Conservation (phyloP, 2,329 filamentous ascomycete genomes). For the Fusarium mangiferae region DNA sequence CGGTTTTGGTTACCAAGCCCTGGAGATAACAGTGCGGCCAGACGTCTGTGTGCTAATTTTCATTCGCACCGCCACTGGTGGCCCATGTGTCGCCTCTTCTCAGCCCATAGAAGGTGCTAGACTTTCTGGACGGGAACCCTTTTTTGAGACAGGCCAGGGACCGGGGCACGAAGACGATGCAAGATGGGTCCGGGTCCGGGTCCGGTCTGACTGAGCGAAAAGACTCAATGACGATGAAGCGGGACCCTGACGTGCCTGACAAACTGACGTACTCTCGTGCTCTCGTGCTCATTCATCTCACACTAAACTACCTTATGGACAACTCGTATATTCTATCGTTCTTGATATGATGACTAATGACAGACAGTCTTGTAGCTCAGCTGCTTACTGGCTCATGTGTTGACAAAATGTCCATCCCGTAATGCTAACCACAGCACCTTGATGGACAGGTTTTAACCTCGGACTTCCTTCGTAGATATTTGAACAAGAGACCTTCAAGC, state of each 20-base stretch:
- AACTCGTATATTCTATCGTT: not conserved
- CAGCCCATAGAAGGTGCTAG: slow-evolving; percentile 47
- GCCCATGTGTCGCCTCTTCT: slow-evolving; percentile 14
- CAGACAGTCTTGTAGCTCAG: not conserved
- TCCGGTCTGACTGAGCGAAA: slow-evolving; percentile 12
- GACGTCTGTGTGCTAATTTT: slow-evolving; percentile 15
- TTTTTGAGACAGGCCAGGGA: not conserved
- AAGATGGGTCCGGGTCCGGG: not conserved
- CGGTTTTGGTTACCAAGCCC: not conserved
- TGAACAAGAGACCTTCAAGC: not conserved
- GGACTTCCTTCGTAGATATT: not conserved
- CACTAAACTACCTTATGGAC: not conserved
- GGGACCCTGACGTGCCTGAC: slow-evolving; percentile 10
- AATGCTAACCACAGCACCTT: slow-evolving; percentile 39
- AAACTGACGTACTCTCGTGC: slow-evolving; percentile 20
- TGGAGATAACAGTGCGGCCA: slow-evolving; percentile 3
- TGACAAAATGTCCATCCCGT: not conserved
- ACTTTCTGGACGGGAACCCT: slow-evolving; percentile 25
- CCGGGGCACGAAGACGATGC: slow-evolving; percentile 5
- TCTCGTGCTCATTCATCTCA: slow-evolving; percentile 4
- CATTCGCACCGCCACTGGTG: slow-evolving; percentile 39
- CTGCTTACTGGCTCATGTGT: not conserved
- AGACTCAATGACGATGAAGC: slow-evolving; percentile 34
- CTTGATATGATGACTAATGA: slow-evolving; percentile 38
- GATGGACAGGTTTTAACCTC: slow-evolving; percentile 41